Conservation (phyloP, 257 asterid species). For the Nicotiana paniculata region DNA sequence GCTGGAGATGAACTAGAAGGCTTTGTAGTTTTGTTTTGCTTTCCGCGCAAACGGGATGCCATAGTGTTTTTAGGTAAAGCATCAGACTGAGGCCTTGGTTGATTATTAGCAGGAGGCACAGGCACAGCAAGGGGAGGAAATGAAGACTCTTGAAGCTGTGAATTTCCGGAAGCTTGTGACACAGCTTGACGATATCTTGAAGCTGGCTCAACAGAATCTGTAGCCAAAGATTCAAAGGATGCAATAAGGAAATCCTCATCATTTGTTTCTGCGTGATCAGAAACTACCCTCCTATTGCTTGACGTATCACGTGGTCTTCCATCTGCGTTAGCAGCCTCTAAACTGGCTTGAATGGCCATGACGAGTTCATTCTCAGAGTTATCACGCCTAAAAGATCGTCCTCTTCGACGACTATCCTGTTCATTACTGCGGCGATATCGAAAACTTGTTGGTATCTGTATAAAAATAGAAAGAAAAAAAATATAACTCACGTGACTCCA, state of each 20-base stretch:
- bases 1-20: slow-evolving; percentile 37
- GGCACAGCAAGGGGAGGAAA: slow-evolving; percentile 79
- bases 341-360: slow-evolving; percentile 81
- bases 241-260: slow-evolving; percentile 50
- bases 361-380: slow-evolving; percentile 59
- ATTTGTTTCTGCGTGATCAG: slow-evolving; percentile 30
- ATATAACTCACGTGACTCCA: neutral
- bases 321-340: slow-evolving; percentile 40
- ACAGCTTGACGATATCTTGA: slow-evolving; percentile 77
- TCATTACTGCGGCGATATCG: slow-evolving; percentile 67
- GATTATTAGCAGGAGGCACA: slow-evolving; percentile 48
- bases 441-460: slow-evolving; percentile 88
- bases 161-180: slow-evolving; percentile 49
- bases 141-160: slow-evolving; percentile 55
- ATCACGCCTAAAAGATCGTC: slow-evolving; percentile 61
- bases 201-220: slow-evolving; percentile 45
- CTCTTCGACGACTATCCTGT: slow-evolving; percentile 73
- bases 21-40: slow-evolving; percentile 33
- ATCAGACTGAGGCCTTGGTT: slow-evolving; percentile 40
- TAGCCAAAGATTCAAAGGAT: slow-evolving; percentile 46
- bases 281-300: slow-evolving; percentile 19
- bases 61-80: slow-evolving; percentile 38
- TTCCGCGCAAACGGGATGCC: slow-evolving; percentile 64
- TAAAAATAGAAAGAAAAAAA: slow-evolving; percentile 4
- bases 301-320: slow-evolving; percentile 23